Evolutionary conservation across 2,329 filamentous ascomycete genomes (phyloP).

Genomic region (Sporothrix pallida): DNA sequence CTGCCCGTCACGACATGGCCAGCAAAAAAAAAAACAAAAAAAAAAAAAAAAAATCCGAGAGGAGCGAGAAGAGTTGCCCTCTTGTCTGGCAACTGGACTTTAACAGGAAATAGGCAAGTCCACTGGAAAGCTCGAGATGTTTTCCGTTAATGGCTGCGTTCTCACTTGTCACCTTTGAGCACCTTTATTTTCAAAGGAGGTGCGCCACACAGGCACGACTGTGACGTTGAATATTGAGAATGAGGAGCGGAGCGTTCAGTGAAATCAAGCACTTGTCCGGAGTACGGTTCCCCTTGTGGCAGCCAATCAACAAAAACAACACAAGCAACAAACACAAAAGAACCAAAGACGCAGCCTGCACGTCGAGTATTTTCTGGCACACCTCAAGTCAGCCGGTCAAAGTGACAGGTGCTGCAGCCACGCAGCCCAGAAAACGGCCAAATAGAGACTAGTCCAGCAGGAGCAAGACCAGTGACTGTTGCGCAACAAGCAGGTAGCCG

Average conservation of each 20-base stretch:
- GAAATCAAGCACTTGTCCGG: too few species aligned
- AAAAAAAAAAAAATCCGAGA: neutral
- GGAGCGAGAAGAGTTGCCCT: neutral
- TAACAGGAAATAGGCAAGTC: too few species aligned
- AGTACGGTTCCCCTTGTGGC: too few species aligned
- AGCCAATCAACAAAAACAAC: neutral
- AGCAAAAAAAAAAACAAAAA: too few species aligned
- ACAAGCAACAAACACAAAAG: neutral
- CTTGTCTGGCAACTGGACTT: neutral
- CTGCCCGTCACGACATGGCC: too few species aligned
- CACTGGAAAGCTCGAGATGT: too few species aligned
- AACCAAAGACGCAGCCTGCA: neutral
- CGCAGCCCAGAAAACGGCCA: neutral
- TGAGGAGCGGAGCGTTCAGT: too few species aligned
- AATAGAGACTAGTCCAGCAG: neutral
- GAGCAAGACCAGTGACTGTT: neutral
- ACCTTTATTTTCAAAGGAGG: neutral
- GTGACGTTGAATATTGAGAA: neutral
- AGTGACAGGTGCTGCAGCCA: conserved; percentile 14
- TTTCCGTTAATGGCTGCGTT: too few species aligned
- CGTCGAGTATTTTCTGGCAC: neutral
- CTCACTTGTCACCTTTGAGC: too few species aligned
- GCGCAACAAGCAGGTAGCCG: neutral
- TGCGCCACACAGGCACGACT: conserved; percentile 28
- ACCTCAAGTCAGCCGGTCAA: neutral